Percentiles rank a stretch among this genome's conserved stretches.
These are phyloP conservation scores for Fragaria vesca DNA, from an alignment of 306 rosid genomes.

Conservation along the genomic window DNA sequence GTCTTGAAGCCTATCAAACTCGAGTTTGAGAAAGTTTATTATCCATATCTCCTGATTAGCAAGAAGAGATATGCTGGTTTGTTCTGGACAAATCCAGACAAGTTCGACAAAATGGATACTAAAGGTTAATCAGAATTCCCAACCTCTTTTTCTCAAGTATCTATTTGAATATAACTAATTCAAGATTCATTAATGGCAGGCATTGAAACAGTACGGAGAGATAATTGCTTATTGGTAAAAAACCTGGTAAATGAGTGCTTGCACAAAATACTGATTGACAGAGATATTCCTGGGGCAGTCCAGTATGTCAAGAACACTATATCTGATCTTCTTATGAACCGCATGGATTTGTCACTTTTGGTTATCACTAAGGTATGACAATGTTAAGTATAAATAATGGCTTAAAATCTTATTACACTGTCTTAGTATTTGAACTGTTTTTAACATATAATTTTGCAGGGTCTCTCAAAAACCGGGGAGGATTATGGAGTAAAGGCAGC, in stretches of 20 bases:
- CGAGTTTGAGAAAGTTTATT: slow-evolving; percentile 95
- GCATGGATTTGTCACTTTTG: slow-evolving; percentile 93
- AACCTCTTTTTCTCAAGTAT: background rate
- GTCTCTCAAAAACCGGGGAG: slow-evolving; percentile 94
- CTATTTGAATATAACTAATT: slow-evolving; percentile 5
- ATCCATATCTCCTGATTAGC: slow-evolving; percentile 92
- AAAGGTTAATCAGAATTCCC: slow-evolving; percentile 59
- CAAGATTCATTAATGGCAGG: slow-evolving; percentile 46
- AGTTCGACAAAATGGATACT: slow-evolving; percentile 93
- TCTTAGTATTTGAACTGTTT: background rate
- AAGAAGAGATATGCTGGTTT: slow-evolving; percentile 99
- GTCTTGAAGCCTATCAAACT: slow-evolving; percentile 86
- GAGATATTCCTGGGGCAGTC: slow-evolving; percentile 90
- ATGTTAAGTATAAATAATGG: slow-evolving; percentile 6
- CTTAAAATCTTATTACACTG: slow-evolving; percentile 1
- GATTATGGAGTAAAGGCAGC: slow-evolving; percentile 97
- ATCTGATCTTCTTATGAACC: slow-evolving; percentile 97
- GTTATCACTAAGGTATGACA: slow-evolving; percentile 85
- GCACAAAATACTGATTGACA: slow-evolving; percentile 80
- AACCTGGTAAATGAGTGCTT: slow-evolving; percentile 92
- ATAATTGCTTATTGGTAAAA: slow-evolving; percentile 94
- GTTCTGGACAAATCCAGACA: slow-evolving; percentile 76
- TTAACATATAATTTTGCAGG: slow-evolving; percentile 42
- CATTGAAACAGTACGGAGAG: slow-evolving; percentile 95
- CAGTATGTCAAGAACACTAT: slow-evolving; percentile 88